Conservation (phyloP, 305 asterid species). For the Fraxinus greggii region DNA sequence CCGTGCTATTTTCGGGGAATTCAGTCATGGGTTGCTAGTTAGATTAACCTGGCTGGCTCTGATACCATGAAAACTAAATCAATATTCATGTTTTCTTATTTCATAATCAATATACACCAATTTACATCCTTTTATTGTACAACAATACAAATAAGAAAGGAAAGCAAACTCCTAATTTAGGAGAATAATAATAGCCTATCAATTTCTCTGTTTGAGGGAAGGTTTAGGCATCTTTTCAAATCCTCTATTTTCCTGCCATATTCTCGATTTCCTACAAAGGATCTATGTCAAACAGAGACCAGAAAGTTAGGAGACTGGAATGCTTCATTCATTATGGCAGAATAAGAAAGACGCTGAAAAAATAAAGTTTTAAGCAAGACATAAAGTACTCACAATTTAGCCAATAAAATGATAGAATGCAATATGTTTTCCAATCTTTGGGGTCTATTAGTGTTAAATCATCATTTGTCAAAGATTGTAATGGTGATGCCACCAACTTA, state of each 20-base stretch:
- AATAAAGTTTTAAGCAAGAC: not conserved
- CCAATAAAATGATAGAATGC: slow-evolving; percentile 1
- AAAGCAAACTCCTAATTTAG: not conserved
- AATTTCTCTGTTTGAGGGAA: not conserved
- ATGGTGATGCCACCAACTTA: slow-evolving; percentile 8
- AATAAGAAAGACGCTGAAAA: not conserved
- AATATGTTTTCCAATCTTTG: not conserved
- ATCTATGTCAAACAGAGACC: not conserved
- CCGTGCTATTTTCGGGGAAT: not conserved
- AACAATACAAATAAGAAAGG: not conserved
- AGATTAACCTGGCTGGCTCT: no score
- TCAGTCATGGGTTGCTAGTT: no score
- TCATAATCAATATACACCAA: not conserved
- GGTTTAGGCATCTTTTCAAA: not conserved
- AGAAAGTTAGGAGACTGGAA: not conserved
- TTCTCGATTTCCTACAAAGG: not conserved
- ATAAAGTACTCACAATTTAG: not conserved
- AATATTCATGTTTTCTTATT: no score
- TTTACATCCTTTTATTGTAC: not conserved
- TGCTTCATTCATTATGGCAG: not conserved
- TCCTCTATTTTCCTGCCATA: not conserved
- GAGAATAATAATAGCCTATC: not conserved
- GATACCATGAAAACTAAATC: not conserved
- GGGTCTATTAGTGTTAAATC: not conserved
- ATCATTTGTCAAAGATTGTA: not conserved